Conservation (phyloP, 192 early-diverging fungal genomes). For the Gaertneriomyces sp. region DNA sequence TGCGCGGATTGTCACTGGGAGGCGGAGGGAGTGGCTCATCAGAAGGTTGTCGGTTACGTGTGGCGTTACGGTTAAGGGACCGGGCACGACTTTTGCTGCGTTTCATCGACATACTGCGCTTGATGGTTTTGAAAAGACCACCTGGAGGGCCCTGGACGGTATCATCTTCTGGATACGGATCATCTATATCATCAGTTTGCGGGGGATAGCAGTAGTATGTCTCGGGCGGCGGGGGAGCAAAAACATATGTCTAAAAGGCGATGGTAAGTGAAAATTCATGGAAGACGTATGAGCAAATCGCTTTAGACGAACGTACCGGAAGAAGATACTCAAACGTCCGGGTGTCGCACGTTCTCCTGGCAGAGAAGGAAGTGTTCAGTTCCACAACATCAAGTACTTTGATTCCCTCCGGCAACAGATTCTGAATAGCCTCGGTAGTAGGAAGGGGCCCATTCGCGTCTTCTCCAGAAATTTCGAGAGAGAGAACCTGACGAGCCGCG, state of each 20-base stretch:
- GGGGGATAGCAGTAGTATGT: conserved; percentile 39
- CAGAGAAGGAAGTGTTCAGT: conserved; percentile 38
- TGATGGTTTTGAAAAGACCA: conserved; percentile 39
- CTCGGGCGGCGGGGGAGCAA: conserved; percentile 44
- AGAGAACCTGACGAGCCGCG: conserved; percentile 92
- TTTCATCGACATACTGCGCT: conserved; percentile 33
- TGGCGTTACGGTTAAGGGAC: conserved; percentile 6
- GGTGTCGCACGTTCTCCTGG: conserved; percentile 46
- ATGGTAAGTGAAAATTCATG: not conserved
- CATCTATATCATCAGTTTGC: conserved; percentile 30
- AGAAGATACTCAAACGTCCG: conserved; percentile 49
- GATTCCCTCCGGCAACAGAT: conserved; percentile 18
- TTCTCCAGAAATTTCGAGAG: conserved; percentile 79
- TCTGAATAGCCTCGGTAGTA: not conserved
- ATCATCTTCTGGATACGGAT: conserved; percentile 16
- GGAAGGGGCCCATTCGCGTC: conserved; percentile 11
- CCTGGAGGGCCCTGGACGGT: conserved; percentile 27
- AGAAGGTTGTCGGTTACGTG: not conserved
- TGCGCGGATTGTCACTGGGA: not conserved
- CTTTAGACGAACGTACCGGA: conserved; percentile 30
- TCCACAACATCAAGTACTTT: conserved; percentile 27
- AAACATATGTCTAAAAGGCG: conserved; percentile 39
- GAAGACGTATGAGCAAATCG: not conserved
- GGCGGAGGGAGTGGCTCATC: not conserved
- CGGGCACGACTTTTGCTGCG: conserved; percentile 20